Conservation (phyloP, 305 asterid genomes). For the Petunia hybrid region DNA sequence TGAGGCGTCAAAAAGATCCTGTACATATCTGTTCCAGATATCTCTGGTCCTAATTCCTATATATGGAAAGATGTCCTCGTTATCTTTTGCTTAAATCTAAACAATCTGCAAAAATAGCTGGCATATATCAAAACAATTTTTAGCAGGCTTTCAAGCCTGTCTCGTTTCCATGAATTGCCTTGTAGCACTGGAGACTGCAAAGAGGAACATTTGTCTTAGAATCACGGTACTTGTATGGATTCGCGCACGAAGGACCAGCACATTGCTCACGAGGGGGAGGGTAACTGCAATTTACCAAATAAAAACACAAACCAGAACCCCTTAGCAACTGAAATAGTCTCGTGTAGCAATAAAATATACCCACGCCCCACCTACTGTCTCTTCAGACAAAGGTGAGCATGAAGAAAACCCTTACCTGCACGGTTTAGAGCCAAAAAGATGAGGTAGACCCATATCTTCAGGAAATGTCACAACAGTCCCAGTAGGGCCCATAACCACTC, state of each 20-base stretch:
- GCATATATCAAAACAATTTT: background rate
- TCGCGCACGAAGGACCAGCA: slow-evolving; percentile 82
- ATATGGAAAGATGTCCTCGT: slow-evolving; percentile 24
- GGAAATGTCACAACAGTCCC: slow-evolving; percentile 92
- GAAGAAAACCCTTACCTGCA: slow-evolving; percentile 50
- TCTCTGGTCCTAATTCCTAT: background rate
- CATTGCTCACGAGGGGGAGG: slow-evolving; percentile 96
- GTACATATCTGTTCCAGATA: slow-evolving; percentile 30
- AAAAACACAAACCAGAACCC: slow-evolving; percentile 32
- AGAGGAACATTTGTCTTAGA: slow-evolving; percentile 93
- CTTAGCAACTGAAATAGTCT: slow-evolving; percentile 8
- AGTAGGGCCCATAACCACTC: slow-evolving; percentile 78
- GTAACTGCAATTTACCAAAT: slow-evolving; percentile 61
- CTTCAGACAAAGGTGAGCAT: slow-evolving; percentile 1
- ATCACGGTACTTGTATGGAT: slow-evolving; percentile 89
- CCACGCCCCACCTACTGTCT: slow-evolving; percentile 13
- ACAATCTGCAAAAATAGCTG: slow-evolving; percentile 6
- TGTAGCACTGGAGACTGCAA: slow-evolving; percentile 94
- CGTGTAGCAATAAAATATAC: slow-evolving; percentile 18
- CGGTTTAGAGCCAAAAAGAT: slow-evolving; percentile 60
- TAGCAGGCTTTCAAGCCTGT: slow-evolving; percentile 52
- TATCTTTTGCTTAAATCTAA: background rate
- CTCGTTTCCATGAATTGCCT: slow-evolving; percentile 64
- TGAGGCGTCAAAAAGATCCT: slow-evolving; percentile 8
- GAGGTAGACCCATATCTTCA: slow-evolving; percentile 81